Percentiles rank a stretch among this genome's conserved stretches.
Evolutionary conservation across 2,329 filamentous ascomycete genomes (phyloP).

Genomic region (Phialocephala sp.): DNA sequence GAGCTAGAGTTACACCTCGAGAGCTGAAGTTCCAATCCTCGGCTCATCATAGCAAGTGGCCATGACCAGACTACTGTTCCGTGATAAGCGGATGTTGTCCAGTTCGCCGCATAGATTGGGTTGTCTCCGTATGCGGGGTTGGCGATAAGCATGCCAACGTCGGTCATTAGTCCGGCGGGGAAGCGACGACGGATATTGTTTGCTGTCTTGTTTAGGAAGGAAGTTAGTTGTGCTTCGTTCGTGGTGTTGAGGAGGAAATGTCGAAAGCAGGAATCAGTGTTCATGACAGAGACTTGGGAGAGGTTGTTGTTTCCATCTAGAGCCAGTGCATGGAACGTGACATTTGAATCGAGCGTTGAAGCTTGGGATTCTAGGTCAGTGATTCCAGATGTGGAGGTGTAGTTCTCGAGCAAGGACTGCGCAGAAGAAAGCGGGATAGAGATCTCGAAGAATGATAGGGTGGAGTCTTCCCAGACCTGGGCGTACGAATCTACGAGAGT

Average conservation of each 20-base stretch:
- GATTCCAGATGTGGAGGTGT: slow-evolving; percentile 51
- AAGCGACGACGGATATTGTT: slow-evolving; percentile 63
- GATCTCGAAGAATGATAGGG: slow-evolving; percentile 61
- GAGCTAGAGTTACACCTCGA: slow-evolving; percentile 50
- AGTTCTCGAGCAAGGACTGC: slow-evolving; percentile 52
- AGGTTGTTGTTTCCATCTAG: slow-evolving; percentile 58
- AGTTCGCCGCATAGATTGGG: slow-evolving; percentile 54
- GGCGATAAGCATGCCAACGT: slow-evolving; percentile 62
- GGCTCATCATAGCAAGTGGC: slow-evolving; percentile 69
- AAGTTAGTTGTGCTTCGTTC: slow-evolving; percentile 59
- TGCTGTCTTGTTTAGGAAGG: slow-evolving; percentile 61
- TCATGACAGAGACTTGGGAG: slow-evolving; percentile 60
- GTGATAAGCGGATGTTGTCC: slow-evolving; percentile 64
- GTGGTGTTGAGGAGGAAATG: slow-evolving; percentile 67
- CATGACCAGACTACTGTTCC: slow-evolving; percentile 70
- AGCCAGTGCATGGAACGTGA: slow-evolving; percentile 61
- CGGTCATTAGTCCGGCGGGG: slow-evolving; percentile 62
- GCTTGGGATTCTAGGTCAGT: slow-evolving; percentile 50
- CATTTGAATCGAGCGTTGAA: slow-evolving; percentile 48
- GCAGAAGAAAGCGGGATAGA: slow-evolving; percentile 52
- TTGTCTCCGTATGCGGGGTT: slow-evolving; percentile 63
- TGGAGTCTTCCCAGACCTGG: slow-evolving; percentile 65
- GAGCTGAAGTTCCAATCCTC: slow-evolving; percentile 63
- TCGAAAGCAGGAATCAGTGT: slow-evolving; percentile 69
- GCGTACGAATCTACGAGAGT: slow-evolving; percentile 55